phyloP scores from a whole-genome alignment of 306 rosid genomes.

The Cicer arietinum region DNA sequence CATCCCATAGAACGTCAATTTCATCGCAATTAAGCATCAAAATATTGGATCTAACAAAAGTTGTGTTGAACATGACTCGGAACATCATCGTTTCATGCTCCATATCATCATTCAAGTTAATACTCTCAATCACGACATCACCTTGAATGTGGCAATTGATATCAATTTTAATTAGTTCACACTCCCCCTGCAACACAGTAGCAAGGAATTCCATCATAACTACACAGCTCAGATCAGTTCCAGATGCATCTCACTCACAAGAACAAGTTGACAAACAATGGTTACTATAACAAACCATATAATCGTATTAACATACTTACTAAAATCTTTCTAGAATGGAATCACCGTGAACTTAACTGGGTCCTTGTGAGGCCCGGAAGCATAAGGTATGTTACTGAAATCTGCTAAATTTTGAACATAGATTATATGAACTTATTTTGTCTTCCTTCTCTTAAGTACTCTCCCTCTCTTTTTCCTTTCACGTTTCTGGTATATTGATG shows the following conservation, averaged over 20 bases:
- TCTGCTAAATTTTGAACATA: constrained; percentile 34
- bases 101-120: constrained; percentile 68
- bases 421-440: constrained; percentile 13
- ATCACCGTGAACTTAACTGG: constrained; percentile 30
- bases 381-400: constrained; percentile 31
- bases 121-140: constrained; percentile 86
- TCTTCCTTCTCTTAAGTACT: constrained; percentile 9
- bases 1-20: constrained; percentile 81
- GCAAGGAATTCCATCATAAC: constrained; percentile 40
- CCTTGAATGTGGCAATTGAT: constrained; percentile 91
- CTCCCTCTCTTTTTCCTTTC: not conserved
- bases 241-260: constrained; percentile 4
- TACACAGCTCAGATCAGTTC: constrained; percentile 25
- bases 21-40: constrained; percentile 89
- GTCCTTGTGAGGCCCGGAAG: constrained; percentile 19
- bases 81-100: constrained; percentile 82
- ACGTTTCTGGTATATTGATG: constrained; percentile 26
- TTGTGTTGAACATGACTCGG: constrained; percentile 86
- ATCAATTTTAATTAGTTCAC: constrained; percentile 85
- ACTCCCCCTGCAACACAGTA: constrained; percentile 72
- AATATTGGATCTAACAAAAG: constrained; percentile 93
- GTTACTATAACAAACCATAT: constrained; percentile 19
- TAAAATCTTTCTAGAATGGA: not conserved
- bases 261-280: constrained; percentile 21
- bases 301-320: not conserved